A percentile compares a stretch with the other conserved stretches of the same genome.
These are phyloP conservation scores for Boletellus sp. DNA, from an alignment of 768 basidiomycete species.

Conservation along the genomic window DNA sequence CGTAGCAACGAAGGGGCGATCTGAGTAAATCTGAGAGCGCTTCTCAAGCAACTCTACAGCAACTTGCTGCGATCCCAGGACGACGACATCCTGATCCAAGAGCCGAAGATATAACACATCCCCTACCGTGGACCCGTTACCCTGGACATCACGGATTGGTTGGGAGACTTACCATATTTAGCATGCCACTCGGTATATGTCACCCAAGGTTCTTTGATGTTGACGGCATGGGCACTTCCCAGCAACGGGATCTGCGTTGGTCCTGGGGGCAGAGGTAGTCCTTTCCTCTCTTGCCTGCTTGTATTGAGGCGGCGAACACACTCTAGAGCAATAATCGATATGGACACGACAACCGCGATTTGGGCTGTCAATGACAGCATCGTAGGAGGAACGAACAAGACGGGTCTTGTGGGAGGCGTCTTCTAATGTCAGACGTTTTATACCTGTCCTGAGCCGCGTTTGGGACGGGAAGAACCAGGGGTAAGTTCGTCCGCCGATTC, in stretches of 20 bases:
- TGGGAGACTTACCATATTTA: background rate
- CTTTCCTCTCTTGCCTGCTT: background rate
- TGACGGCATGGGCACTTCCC: background rate
- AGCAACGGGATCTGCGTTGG: background rate
- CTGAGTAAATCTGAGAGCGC: slow-evolving; percentile 46
- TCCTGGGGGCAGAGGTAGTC: slow-evolving; percentile 6
- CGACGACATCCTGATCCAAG: slow-evolving; percentile 40
- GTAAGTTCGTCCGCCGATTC: too few relatives aligned
- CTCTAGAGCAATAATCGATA: background rate
- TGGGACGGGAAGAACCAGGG: too few relatives aligned
- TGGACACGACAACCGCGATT: background rate
- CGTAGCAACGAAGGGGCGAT: slow-evolving; percentile 36
- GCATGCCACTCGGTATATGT: slow-evolving; percentile 6
- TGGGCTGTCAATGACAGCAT: too few relatives aligned
- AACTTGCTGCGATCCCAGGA: slow-evolving; percentile 42
- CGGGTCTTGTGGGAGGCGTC: too few relatives aligned
- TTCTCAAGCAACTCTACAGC: slow-evolving; percentile 44
- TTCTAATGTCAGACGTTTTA: too few relatives aligned
- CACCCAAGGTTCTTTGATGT: slow-evolving; percentile 6
- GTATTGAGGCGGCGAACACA: background rate
- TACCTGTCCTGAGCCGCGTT: too few relatives aligned
- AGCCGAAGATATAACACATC: slow-evolving; percentile 44
- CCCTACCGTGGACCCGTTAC: slow-evolving; percentile 21
- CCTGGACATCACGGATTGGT: background rate
- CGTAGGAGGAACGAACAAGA: too few relatives aligned